phyloP scores from a whole-genome alignment of 2,329 filamentous ascomycete species.

The Ceratocystis eucalypticola region DNA sequence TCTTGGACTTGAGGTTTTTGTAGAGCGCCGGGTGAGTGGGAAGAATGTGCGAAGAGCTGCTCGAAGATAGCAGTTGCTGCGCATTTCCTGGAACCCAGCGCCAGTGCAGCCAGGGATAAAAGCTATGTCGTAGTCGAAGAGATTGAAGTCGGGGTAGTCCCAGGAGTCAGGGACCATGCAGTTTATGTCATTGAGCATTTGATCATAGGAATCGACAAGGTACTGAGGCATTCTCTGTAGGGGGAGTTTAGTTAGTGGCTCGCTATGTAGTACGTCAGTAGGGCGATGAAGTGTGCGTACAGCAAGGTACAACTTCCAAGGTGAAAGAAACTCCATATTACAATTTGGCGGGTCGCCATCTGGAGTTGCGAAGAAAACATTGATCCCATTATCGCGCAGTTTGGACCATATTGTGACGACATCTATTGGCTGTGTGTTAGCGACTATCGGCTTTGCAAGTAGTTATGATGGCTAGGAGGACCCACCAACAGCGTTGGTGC shows the following conservation, averaged over 20 bases:
- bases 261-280: too few species aligned
- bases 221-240: slow-evolving; percentile 16
- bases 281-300: background rate
- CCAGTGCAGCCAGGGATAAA: slow-evolving; percentile 15
- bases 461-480: background rate
- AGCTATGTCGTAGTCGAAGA: slow-evolving; percentile 10
- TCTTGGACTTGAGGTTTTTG: background rate
- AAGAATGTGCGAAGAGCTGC: slow-evolving; percentile 9
- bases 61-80: slow-evolving; percentile 7
- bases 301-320: slow-evolving; percentile 15
- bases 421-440: slow-evolving; percentile 7
- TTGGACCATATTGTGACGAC: slow-evolving; percentile 14
- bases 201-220: slow-evolving; percentile 9
- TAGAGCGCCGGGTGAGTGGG: slow-evolving; percentile 11
- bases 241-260: background rate
- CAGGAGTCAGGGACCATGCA: slow-evolving; percentile 10
- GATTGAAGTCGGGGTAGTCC: slow-evolving; percentile 12
- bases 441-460: too few species aligned
- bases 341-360: slow-evolving; percentile 10
- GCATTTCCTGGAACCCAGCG: slow-evolving; percentile 14
- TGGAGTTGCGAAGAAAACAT: slow-evolving; percentile 16
- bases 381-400: slow-evolving; percentile 13
- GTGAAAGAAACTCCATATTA: slow-evolving; percentile 11
- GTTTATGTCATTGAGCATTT: slow-evolving; percentile 13
- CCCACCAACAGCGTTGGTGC: slow-evolving; percentile 17